Evolutionary conservation across 768 basidiomycete genomes (phyloP), one percentile per base, ranked within the genome.

Genomic region (Nidularia pulvinata): DNA sequence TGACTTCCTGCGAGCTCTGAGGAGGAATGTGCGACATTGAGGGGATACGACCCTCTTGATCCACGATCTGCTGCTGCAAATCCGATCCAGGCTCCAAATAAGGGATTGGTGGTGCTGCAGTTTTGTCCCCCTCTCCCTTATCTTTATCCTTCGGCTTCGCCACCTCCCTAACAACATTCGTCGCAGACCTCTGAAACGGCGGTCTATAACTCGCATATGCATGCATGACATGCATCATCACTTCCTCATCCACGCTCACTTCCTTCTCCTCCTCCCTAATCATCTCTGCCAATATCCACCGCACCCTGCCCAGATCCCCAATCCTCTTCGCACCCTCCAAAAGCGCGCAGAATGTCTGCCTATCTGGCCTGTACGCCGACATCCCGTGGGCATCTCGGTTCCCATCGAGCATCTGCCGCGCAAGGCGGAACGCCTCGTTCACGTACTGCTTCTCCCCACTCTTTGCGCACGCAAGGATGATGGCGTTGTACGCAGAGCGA

Each of bases 251-350:
- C 25, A 83, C 72, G 14, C 65, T 67, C 14, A 66, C 64, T 22
- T 71, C 67, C 32, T 64, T 47, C 55, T 63, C 58, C 7, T 43
- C 50, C 59, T 72, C 69, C 43, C 73, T 74, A 25, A 91, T 79
- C 70, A 93, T 83, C 73, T 97, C 94, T 1, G 89, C 91, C 51
- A 98, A 74, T 55, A 98, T 88, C 95, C 95, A 98, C 59, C 95
- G 77, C 25, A 87, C 86, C 47, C 93, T 78, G 3, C 79, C 76
- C 19, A 99, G 69, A 66, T 98, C 96, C 0, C 95, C 94, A 2
- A 86, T 73, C 5, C 93, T 78, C 68, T 93, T 97, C 34, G 92
- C 88, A 1, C 93, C 94, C 58, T 97, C 92, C 54, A 99, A 69
- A n/a, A 98, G 68, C 0, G 92, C 93, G 51, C 80, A 76, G 69